Conservation (phyloP, 805 yeast genomes). For the Starmerella riodocensis region DNA sequence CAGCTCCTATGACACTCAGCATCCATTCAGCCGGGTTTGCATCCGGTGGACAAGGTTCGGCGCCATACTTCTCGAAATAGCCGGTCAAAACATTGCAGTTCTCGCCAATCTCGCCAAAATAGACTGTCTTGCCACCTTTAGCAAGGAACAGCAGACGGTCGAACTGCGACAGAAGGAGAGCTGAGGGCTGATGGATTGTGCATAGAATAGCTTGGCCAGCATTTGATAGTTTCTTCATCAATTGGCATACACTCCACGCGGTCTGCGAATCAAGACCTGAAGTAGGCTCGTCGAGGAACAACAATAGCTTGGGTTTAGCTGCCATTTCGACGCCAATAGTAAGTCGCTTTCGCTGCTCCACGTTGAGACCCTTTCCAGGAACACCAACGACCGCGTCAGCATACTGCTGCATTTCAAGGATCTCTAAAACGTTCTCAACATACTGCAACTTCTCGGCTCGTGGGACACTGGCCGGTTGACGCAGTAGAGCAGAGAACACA, state of each 20-base stretch:
- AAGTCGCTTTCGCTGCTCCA: slow-evolving; percentile 53
- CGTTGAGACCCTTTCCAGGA: slow-evolving; percentile 59
- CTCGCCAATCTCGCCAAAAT: slow-evolving; percentile 68
- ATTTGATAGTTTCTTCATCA: slow-evolving; percentile 52
- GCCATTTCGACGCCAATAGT: slow-evolving; percentile 63
- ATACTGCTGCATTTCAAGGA: slow-evolving; percentile 55
- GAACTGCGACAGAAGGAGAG: slow-evolving; percentile 51
- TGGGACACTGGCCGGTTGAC: slow-evolving; percentile 51
- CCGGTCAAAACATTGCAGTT: slow-evolving; percentile 43
- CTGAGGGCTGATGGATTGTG: slow-evolving; percentile 70
- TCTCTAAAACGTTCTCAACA: slow-evolving; percentile 52
- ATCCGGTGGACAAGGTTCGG: slow-evolving; percentile 44
- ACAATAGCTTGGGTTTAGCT: slow-evolving; percentile 50
- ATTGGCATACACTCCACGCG: slow-evolving; percentile 58
- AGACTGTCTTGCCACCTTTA: slow-evolving; percentile 68
- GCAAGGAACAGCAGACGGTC: slow-evolving; percentile 55
- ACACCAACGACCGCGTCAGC: slow-evolving; percentile 73
- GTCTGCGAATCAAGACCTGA: slow-evolving; percentile 53
- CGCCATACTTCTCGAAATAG: slow-evolving; percentile 63
- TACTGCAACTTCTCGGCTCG: slow-evolving; percentile 48
- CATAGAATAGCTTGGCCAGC: slow-evolving; percentile 66
- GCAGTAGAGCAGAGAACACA: slow-evolving; percentile 54
- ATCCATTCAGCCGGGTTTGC: slow-evolving; percentile 73
- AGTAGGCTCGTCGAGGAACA: slow-evolving; percentile 59
- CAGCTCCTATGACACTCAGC: slow-evolving; percentile 65